Evolutionary conservation across 495 filamentous ascomycete genomes (phyloP).

Genomic region (Aspergillus nanangensis): DNA sequence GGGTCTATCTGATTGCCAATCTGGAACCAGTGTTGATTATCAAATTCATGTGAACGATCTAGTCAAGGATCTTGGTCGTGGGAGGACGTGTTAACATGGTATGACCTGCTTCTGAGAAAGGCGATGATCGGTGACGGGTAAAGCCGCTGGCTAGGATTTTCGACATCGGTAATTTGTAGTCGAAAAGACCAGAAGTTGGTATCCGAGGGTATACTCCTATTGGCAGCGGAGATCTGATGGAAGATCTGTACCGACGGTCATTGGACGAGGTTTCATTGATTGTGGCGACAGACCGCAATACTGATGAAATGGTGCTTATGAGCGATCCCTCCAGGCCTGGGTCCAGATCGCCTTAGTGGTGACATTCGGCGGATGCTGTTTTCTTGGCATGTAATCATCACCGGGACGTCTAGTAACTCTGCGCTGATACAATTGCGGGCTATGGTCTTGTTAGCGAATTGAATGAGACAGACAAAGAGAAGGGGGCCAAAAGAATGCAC

Average conservation of each 20-base stretch:
- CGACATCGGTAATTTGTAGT: too few relatives aligned
- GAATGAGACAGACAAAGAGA: constrained; percentile 5
- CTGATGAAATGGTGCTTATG: constrained; percentile 8
- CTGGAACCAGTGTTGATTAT: too few relatives aligned
- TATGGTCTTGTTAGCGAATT: constrained; percentile 23
- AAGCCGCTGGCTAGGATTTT: too few relatives aligned
- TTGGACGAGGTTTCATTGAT: constrained; percentile 5
- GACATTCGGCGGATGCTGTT: constrained; percentile 19
- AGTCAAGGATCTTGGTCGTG: too few relatives aligned
- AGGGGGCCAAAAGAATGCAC: constrained; percentile 11
- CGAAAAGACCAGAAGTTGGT: too few relatives aligned
- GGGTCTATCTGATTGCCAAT: too few relatives aligned
- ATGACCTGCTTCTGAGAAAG: too few relatives aligned
- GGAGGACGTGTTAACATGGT: too few relatives aligned
- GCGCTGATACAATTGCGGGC: constrained; percentile 45
- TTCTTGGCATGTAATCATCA: constrained; percentile 17
- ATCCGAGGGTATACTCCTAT: constrained; percentile 9
- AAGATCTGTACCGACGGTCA: constrained; percentile 7
- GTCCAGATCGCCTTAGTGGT: constrained; percentile 19
- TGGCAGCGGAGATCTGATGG: constrained; percentile 3
- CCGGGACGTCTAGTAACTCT: constrained; percentile 36
- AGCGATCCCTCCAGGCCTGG: neutral
- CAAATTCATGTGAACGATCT: too few relatives aligned
- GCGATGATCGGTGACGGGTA: too few relatives aligned
- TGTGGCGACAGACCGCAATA: constrained; percentile 3